phyloP scores from a whole-genome alignment of 2,329 filamentous ascomycete species.

The Emmonsiellopsis sp. region DNA sequence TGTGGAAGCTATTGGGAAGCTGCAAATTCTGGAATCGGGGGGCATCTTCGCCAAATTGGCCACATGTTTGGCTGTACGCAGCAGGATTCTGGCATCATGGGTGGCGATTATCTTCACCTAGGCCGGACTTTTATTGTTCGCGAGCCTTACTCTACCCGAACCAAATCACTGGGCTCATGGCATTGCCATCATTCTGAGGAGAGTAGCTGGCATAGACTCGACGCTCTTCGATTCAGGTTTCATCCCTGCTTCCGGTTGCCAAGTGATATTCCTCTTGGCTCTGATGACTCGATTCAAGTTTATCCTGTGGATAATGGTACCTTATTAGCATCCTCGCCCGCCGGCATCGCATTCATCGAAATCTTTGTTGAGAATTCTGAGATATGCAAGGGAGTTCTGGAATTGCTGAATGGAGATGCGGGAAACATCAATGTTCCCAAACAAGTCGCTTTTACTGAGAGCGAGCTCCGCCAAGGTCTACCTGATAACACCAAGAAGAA shows the following conservation, averaged over 20 bases:
- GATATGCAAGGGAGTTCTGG: slow-evolving; percentile 70
- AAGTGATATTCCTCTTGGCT: slow-evolving; percentile 55
- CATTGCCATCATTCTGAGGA: slow-evolving; percentile 69
- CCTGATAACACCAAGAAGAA: slow-evolving; percentile 64
- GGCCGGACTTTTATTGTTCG: slow-evolving; percentile 74
- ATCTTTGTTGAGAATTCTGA: slow-evolving; percentile 73
- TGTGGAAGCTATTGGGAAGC: slow-evolving; percentile 89
- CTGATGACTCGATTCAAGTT: slow-evolving; percentile 72
- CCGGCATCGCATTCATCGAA: slow-evolving; percentile 79
- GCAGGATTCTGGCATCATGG: slow-evolving; percentile 86
- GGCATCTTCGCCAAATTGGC: slow-evolving; percentile 83
- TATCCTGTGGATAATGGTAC: slow-evolving; percentile 74
- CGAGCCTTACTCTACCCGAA: slow-evolving; percentile 80
- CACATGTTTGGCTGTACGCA: slow-evolving; percentile 86
- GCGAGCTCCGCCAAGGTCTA: slow-evolving; percentile 60
- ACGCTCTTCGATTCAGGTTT: slow-evolving; percentile 77
- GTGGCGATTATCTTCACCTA: slow-evolving; percentile 73
- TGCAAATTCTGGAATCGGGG: slow-evolving; percentile 88
- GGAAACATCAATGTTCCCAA: slow-evolving; percentile 53
- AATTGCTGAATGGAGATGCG: slow-evolving; percentile 58
- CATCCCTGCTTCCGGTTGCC: slow-evolving; percentile 86
- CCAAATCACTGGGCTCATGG: slow-evolving; percentile 68
- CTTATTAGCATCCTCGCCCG: slow-evolving; percentile 66
- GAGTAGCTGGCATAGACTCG: slow-evolving; percentile 83
- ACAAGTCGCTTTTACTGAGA: slow-evolving; percentile 66